A percentile compares a stretch with the other conserved stretches of the same genome.
Conservation (phyloP, 1,139 yeast species). For the Debaryomyces fabryi region DNA sequence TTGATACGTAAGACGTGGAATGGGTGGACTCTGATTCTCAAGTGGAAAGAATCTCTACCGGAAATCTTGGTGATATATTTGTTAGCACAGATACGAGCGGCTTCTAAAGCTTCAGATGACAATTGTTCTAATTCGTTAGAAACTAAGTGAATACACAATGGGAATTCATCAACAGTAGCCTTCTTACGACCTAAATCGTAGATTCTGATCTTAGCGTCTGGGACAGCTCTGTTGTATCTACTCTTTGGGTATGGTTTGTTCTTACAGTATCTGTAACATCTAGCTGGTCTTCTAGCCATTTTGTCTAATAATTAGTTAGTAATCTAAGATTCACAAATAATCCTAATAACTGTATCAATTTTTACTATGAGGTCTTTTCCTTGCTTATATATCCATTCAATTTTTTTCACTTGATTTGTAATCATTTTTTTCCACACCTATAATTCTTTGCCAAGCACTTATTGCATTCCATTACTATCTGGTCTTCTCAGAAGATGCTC, state of each 20-base stretch:
- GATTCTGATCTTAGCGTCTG: slow-evolving; percentile 99
- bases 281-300: slow-evolving; percentile 99
- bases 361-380: background rate
- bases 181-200: slow-evolving; percentile 99
- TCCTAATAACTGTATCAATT: background rate
- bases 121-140: slow-evolving; percentile 99
- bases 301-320: slow-evolving; percentile 52
- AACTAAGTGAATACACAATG: slow-evolving; percentile 98
- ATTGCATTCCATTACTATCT: background rate
- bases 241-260: slow-evolving; percentile 99
- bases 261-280: slow-evolving; percentile 99
- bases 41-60: slow-evolving; percentile 99
- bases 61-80: slow-evolving; percentile 96
- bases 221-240: slow-evolving; percentile 99
- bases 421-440: background rate
- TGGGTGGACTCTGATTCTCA: slow-evolving; percentile 99
- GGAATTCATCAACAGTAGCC: slow-evolving; percentile 99
- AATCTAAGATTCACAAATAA: slow-evolving; percentile 10
- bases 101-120: slow-evolving; percentile 99
- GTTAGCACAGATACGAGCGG: slow-evolving; percentile 99
- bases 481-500: background rate
- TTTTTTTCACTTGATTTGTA: slow-evolving; percentile 4
- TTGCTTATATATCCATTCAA: background rate
- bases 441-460: background rate
- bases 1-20: slow-evolving; percentile 99